Conservation (phyloP, 495 filamentous ascomycete genomes). For the Trichoderma erinaceum region DNA sequence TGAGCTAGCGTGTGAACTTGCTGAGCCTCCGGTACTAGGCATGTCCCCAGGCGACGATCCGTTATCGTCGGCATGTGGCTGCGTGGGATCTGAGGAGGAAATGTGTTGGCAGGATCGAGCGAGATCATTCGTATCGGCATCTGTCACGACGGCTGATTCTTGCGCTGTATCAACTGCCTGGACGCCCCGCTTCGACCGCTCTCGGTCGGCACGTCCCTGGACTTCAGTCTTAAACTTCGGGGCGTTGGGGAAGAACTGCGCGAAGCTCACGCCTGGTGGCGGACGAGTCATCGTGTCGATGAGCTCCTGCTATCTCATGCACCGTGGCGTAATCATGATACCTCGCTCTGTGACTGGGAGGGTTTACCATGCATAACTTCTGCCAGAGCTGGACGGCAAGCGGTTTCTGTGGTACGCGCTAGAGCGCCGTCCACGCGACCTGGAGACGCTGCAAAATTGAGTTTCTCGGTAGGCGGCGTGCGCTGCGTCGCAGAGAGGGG, state of each 20-base stretch:
- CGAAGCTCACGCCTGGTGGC: slow-evolving; percentile 64
- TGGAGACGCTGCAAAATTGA: slow-evolving; percentile 13
- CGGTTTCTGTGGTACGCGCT: slow-evolving; percentile 3
- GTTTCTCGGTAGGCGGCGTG: background rate
- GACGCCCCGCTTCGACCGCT: slow-evolving; percentile 34
- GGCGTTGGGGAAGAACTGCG: slow-evolving; percentile 85
- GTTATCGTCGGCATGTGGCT: slow-evolving; percentile 47
- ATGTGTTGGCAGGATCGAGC: slow-evolving; percentile 22
- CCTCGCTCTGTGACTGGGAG: slow-evolving; percentile 23
- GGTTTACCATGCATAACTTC: slow-evolving; percentile 16
- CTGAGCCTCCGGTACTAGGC: slow-evolving; percentile 58
- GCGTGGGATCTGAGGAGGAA: slow-evolving; percentile 33
- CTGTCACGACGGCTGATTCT: slow-evolving; percentile 1
- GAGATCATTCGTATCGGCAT: slow-evolving; percentile 7
- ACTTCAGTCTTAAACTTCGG: slow-evolving; percentile 32
- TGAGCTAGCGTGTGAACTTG: slow-evolving; percentile 59
- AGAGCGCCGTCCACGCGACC: slow-evolving; percentile 10
- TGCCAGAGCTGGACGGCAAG: background rate
- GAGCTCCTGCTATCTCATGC: slow-evolving; percentile 40
- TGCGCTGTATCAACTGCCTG: slow-evolving; percentile 19
- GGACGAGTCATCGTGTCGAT: slow-evolving; percentile 67
- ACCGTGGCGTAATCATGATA: slow-evolving; percentile 50
- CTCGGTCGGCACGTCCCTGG: slow-evolving; percentile 52
- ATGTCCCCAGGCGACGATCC: slow-evolving; percentile 55
- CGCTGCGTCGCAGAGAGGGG: background rate